Evolutionary conservation across 2,329 filamentous ascomycete species (phyloP).

Genomic region (Pseudocercospora vitis): DNA sequence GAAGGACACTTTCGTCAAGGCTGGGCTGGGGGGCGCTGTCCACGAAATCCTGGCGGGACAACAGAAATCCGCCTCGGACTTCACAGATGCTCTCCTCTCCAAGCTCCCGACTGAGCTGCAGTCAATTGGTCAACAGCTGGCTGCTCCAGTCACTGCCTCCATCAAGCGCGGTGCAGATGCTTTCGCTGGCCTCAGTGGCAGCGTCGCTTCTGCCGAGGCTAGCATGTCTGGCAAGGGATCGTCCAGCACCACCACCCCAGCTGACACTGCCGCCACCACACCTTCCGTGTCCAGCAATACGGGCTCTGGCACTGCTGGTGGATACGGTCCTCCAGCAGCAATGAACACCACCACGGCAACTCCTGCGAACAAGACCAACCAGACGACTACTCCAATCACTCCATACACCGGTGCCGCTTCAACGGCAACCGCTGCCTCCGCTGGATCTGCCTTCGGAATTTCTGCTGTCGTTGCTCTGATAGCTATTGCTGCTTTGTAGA

Average conservation of each 20-base stretch:
- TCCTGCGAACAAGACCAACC: constrained; percentile 4
- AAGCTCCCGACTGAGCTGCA: constrained; percentile 7
- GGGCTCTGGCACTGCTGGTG: not conserved
- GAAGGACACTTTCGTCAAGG: constrained; percentile 3
- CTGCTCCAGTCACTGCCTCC: not conserved
- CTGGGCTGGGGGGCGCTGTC: constrained; percentile 2
- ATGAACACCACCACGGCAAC: not conserved
- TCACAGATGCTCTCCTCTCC: not conserved
- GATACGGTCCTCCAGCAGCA: constrained; percentile 4
- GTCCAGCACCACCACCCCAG: not conserved
- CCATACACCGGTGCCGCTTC: constrained; percentile 5
- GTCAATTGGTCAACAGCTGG: constrained; percentile 1
- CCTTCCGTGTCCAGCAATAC: not conserved
- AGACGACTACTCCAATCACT: constrained; percentile 4
- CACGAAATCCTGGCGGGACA: not conserved
- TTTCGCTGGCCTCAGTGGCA: not conserved
- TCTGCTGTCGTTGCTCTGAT: constrained; percentile 2
- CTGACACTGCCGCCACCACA: not conserved
- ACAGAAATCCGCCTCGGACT: not conserved
- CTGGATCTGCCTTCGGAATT: not conserved
- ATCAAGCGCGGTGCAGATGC: not conserved
- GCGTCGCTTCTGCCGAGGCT: constrained; percentile 5
- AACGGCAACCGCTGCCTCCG: not conserved
- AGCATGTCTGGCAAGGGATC: not conserved
- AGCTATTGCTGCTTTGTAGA: not conserved